Evolutionary conservation across 306 rosid species (phyloP).

Genomic region (Cucumis hystrix): DNA sequence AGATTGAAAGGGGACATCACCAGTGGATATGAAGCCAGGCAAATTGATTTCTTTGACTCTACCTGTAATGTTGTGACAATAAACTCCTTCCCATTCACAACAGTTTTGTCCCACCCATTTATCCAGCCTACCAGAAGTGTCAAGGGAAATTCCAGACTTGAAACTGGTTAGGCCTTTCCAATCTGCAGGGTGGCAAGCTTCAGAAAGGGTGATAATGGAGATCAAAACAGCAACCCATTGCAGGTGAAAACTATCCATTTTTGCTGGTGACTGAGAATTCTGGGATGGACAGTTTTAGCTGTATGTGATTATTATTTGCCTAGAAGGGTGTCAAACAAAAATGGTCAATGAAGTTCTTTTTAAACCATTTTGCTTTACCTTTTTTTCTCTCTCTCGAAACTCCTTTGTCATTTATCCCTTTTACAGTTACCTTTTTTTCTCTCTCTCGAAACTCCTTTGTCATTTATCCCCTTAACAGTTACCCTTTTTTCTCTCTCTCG

Average conservation of each 20-base stretch:
- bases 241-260: background rate
- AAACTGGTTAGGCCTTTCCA: slow-evolving; percentile 42
- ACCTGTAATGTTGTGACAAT: slow-evolving; percentile 33
- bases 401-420: background rate
- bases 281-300: background rate
- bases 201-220: slow-evolving; percentile 16
- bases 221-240: slow-evolving; percentile 6
- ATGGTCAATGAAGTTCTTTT: background rate
- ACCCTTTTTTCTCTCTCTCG: background rate
- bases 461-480: background rate
- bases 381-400: background rate
- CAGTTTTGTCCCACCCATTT: slow-evolving; percentile 41
- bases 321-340: background rate
- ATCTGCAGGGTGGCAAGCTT: slow-evolving; percentile 35
- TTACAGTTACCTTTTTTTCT: background rate
- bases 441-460: background rate
- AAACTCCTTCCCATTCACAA: slow-evolving; percentile 56
- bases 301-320: background rate
- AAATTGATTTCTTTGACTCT: slow-evolving; percentile 47
- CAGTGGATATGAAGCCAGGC: slow-evolving; percentile 40
- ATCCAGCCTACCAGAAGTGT: slow-evolving; percentile 40
- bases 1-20: slow-evolving; percentile 24
- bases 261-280: background rate
- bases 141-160: slow-evolving; percentile 39
- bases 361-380: background rate